phyloP scores from a whole-genome alignment of 2,329 filamentous ascomycete genomes.

The Ceratocystiopsis sp. region DNA sequence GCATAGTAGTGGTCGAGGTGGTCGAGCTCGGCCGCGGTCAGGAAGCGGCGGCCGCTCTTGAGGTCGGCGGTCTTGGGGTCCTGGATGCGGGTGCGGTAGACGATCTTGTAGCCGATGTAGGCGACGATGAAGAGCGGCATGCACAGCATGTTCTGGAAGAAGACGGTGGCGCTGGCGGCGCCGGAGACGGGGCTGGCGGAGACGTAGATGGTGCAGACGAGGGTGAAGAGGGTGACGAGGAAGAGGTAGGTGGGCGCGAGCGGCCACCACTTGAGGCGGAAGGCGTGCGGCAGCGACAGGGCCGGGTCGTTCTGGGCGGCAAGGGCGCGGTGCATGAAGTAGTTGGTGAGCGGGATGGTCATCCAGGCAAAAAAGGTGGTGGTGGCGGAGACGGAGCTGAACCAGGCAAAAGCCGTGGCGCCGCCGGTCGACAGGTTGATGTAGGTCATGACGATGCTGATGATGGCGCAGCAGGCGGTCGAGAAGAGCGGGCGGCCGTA shows the following conservation, averaged over 20 bases:
- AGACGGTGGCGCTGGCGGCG: conserved; percentile 34
- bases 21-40: conserved; percentile 18
- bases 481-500: conserved; percentile 59
- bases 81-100: conserved; percentile 51
- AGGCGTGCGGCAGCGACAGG: conserved; percentile 62
- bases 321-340: conserved; percentile 81
- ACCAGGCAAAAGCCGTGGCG: conserved; percentile 56
- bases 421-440: conserved; percentile 28
- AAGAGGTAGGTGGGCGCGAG: conserved; percentile 69
- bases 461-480: conserved; percentile 55
- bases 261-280: conserved; percentile 63
- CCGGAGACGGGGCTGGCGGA: conserved; percentile 43
- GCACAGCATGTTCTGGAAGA: conserved; percentile 59
- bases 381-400: conserved; percentile 57
- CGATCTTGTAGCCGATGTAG: conserved; percentile 62
- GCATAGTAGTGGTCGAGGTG: too few species aligned
- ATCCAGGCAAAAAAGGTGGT: conserved; percentile 66
- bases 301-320: conserved; percentile 48
- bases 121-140: conserved; percentile 50
- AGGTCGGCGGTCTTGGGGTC: conserved; percentile 64
- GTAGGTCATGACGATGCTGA: conserved; percentile 33
- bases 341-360: conserved; percentile 78
- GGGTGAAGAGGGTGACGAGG: conserved; percentile 55
- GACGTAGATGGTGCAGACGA: conserved; percentile 77
- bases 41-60: conserved; percentile 66